Evolutionary conservation across 768 basidiomycete genomes (phyloP).

Genomic region (Leccinellum albellum): DNA sequence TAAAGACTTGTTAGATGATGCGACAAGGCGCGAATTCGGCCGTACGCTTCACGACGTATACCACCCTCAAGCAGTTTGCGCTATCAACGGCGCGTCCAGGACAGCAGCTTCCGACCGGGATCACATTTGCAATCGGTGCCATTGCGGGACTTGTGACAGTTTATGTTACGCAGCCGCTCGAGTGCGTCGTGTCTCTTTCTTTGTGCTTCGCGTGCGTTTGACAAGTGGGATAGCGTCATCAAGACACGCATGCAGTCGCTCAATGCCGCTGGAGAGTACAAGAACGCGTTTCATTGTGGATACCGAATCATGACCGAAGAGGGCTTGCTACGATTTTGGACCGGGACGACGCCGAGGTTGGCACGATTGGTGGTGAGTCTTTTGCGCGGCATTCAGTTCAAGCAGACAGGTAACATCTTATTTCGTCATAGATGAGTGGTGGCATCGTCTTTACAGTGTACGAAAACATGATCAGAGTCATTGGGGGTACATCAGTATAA

Average conservation of each 20-base stretch:
- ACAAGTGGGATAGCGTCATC: slow-evolving; percentile 60
- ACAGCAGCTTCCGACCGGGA: slow-evolving; percentile 75
- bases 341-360: slow-evolving; percentile 89
- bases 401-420: background rate
- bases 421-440: slow-evolving; percentile 67
- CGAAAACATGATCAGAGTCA: slow-evolving; percentile 68
- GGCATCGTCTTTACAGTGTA: slow-evolving; percentile 93
- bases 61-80: slow-evolving; percentile 89
- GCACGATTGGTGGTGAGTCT: slow-evolving; percentile 73
- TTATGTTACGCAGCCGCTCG: slow-evolving; percentile 83
- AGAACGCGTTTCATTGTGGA: slow-evolving; percentile 93
- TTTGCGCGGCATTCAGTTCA: background rate
- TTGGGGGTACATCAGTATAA: slow-evolving; percentile 29
- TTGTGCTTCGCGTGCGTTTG: background rate
- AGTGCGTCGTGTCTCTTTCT: slow-evolving; percentile 42
- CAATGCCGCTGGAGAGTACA: slow-evolving; percentile 76
- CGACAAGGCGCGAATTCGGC: slow-evolving; percentile 98
- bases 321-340: slow-evolving; percentile 91
- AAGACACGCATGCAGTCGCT: slow-evolving; percentile 99
- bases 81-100: slow-evolving; percentile 82
- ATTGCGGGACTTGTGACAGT: slow-evolving; percentile 94
- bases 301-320: slow-evolving; percentile 94
- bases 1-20: slow-evolving; percentile 68
- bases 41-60: slow-evolving; percentile 92
- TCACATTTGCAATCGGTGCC: slow-evolving; percentile 93